These are phyloP conservation scores for Oropetium thomaeum DNA, from an alignment of 176 grass and related monocot species.

Conservation along the genomic window DNA sequence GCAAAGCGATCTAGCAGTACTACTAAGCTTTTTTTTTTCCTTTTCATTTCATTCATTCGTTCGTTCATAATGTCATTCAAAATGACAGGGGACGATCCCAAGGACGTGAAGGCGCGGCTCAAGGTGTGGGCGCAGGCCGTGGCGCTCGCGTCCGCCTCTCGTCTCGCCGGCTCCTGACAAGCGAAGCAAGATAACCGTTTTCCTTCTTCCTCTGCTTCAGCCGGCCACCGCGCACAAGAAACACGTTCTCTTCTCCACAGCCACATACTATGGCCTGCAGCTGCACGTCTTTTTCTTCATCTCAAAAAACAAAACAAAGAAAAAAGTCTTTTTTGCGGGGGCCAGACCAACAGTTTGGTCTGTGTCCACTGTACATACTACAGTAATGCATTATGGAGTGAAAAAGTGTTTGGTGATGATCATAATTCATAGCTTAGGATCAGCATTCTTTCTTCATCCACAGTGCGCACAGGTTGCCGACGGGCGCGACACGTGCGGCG, in stretches of 20 bases:
- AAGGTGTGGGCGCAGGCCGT: slow-evolving; percentile 62
- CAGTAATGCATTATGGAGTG: background rate
- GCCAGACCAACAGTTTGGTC: no score
- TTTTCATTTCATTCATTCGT: no score
- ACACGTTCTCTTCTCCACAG: background rate
- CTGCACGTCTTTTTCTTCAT: no score
- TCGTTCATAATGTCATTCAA: no score
- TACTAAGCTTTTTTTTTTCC: background rate
- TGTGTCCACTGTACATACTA: slow-evolving; percentile 16
- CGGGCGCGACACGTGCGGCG: slow-evolving; percentile 5
- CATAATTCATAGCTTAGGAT: background rate
- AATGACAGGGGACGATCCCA: slow-evolving; percentile 46
- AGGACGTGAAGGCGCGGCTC: slow-evolving; percentile 59
- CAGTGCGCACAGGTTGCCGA: background rate
- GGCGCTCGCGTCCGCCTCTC: slow-evolving; percentile 34
- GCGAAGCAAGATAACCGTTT: background rate
- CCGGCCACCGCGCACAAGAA: background rate
- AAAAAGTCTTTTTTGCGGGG: background rate
- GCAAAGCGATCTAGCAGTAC: background rate
- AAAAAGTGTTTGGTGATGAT: background rate
- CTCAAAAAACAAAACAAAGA: background rate
- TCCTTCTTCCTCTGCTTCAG: background rate
- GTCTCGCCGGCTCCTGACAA: slow-evolving; percentile 32
- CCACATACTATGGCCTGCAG: no score
- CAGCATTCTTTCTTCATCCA: background rate